Evolutionary conservation across 179 eudicot species (phyloP).

Genomic region (Beta lomatogona): DNA sequence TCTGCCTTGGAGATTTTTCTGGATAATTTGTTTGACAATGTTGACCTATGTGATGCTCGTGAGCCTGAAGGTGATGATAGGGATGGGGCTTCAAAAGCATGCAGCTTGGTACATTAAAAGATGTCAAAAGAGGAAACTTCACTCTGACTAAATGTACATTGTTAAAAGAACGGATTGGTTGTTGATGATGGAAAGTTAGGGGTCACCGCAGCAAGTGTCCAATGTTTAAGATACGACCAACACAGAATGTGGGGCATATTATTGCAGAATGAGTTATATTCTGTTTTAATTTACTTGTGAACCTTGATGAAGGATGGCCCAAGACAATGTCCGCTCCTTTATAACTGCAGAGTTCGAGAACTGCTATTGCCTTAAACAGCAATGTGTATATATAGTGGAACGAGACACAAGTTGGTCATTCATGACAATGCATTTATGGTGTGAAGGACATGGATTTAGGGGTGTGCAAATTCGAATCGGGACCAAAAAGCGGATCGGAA

Average conservation of each 20-base stretch:
- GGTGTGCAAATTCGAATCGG: too few species aligned
- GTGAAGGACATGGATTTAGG: background rate
- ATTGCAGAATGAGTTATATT: background rate
- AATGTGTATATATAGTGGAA: slow-evolving; percentile 4
- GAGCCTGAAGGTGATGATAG: slow-evolving; percentile 75
- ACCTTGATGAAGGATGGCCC: background rate
- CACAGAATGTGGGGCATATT: background rate
- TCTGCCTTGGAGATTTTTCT: slow-evolving; percentile 72
- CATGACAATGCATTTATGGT: background rate
- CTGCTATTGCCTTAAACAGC: background rate
- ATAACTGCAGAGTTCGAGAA: background rate
- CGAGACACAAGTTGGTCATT: slow-evolving; percentile 6
- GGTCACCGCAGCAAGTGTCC: background rate
- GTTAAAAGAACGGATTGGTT: background rate
- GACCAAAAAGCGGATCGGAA: too few species aligned
- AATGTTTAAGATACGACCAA: background rate
- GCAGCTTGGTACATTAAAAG: slow-evolving; percentile 82
- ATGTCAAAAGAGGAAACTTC: slow-evolving; percentile 80
- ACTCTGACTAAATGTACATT: slow-evolving; percentile 51
- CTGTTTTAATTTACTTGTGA: background rate
- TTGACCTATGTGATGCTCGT: slow-evolving; percentile 85
- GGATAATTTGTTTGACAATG: slow-evolving; percentile 55
- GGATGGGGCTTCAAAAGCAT: slow-evolving; percentile 82
- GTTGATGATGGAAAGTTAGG: background rate
- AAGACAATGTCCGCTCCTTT: background rate